Conservation (phyloP, 2,329 filamentous ascomycete genomes). For the Talaromyces sp. region DNA sequence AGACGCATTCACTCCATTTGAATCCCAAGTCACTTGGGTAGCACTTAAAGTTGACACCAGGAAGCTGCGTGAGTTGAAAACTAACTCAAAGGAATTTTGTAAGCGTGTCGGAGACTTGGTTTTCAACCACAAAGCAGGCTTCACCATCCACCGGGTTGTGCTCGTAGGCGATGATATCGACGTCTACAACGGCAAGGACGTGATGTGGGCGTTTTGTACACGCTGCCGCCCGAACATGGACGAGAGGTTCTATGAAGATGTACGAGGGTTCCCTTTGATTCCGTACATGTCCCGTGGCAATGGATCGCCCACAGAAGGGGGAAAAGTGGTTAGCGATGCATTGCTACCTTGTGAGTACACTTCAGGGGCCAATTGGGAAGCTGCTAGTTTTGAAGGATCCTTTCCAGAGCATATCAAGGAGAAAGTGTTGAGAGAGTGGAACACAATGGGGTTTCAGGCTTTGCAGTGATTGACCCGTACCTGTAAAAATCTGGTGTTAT, state of each 20-base stretch:
- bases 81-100: conserved; percentile 37
- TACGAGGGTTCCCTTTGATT: conserved; percentile 40
- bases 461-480: neutral
- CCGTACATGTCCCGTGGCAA: conserved; percentile 46
- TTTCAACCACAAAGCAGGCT: conserved; percentile 38
- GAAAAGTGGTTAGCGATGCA: conserved; percentile 46
- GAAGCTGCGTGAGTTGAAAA: conserved; percentile 54
- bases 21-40: conserved; percentile 47
- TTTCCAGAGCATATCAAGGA: conserved; percentile 39
- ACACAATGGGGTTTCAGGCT: neutral
- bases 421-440: conserved; percentile 25
- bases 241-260: conserved; percentile 45
- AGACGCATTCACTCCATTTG: conserved; percentile 43
- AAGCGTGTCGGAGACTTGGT: conserved; percentile 41
- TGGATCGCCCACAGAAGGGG: conserved; percentile 28
- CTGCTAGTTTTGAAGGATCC: conserved; percentile 29
- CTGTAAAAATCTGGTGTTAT: neutral
- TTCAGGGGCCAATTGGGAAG: conserved; percentile 26
- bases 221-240: conserved; percentile 44
- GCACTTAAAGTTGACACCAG: conserved; percentile 54
- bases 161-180: conserved; percentile 48
- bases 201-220: conserved; percentile 49
- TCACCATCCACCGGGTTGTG: conserved; percentile 32
- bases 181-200: conserved; percentile 41
- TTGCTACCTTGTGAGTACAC: conserved; percentile 43